Conservation (phyloP, 1,139 yeast genomes). For the Debaryomyces singareniensis region DNA sequence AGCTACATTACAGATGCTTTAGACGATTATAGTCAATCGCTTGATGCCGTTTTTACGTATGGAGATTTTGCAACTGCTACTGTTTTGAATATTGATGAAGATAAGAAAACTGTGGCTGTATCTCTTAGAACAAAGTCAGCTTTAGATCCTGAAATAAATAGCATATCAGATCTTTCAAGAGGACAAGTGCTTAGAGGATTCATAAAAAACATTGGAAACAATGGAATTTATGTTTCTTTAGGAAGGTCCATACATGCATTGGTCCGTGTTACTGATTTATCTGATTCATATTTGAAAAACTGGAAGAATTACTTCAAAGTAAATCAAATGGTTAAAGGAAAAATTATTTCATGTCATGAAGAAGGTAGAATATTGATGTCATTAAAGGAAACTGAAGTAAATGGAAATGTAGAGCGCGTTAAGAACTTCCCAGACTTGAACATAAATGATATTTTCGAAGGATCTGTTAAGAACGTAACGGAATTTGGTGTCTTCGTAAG, state of each 20-base stretch:
- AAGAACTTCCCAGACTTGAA: slow-evolving; percentile 60
- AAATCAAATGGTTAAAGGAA: slow-evolving; percentile 73
- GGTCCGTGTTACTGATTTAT: slow-evolving; percentile 74
- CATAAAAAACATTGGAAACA: slow-evolving; percentile 65
- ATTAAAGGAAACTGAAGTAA: slow-evolving; percentile 74
- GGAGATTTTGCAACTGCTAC: slow-evolving; percentile 61
- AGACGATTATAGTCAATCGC: slow-evolving; percentile 55
- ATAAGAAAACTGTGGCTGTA: slow-evolving; percentile 53
- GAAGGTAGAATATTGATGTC: slow-evolving; percentile 69
- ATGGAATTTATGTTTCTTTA: slow-evolving; percentile 75
- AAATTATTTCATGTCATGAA: slow-evolving; percentile 56
- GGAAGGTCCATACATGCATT: slow-evolving; percentile 73
- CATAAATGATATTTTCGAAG: slow-evolving; percentile 70
- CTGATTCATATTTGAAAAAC: slow-evolving; percentile 75
- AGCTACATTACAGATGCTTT: slow-evolving; percentile 75
- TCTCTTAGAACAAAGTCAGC: slow-evolving; percentile 52
- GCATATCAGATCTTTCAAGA: slow-evolving; percentile 50
- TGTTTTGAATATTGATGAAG: slow-evolving; percentile 50
- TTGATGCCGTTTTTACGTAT: slow-evolving; percentile 45
- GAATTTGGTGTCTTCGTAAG: slow-evolving; percentile 90
- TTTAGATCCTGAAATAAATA: slow-evolving; percentile 46
- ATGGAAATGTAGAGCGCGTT: slow-evolving; percentile 54
- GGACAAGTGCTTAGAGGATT: slow-evolving; percentile 79
- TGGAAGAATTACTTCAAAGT: slow-evolving; percentile 76
- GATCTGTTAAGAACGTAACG: slow-evolving; percentile 70